Conservation (phyloP, 164 flowering plant genomes). For the Dillenia suffruticosa region DNA sequence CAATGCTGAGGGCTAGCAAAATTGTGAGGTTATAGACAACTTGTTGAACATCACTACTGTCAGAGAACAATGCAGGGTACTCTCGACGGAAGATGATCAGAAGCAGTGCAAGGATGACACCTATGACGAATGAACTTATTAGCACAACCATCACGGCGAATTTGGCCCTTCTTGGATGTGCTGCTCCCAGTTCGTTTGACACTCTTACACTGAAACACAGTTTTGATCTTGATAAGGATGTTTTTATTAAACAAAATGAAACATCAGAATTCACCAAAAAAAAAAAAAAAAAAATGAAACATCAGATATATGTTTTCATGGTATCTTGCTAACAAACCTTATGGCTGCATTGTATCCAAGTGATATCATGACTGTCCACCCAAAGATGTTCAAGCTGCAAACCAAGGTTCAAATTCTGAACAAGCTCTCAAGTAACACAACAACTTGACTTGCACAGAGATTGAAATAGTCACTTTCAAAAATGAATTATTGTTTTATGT, state of each 20-base stretch:
- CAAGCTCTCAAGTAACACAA: too few species aligned
- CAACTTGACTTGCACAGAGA: too few species aligned
- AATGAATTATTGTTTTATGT: too few species aligned
- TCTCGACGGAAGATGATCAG: constrained; percentile 18
- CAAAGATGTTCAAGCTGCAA: constrained; percentile 45
- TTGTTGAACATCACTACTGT: constrained; percentile 19
- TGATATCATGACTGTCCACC: constrained; percentile 41
- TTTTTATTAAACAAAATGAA: too few species aligned
- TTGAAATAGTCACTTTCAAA: too few species aligned
- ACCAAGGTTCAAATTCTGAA: background rate
- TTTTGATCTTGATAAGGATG: background rate
- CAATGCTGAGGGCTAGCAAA: constrained; percentile 36
- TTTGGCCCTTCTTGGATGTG: constrained; percentile 52
- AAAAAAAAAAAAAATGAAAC: background rate
- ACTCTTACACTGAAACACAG: constrained; percentile 50
- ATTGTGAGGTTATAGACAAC: constrained; percentile 41
- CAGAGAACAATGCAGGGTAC: constrained; percentile 40
- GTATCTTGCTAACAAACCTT: constrained; percentile 24
- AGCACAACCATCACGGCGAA: constrained; percentile 43
- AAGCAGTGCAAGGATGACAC: constrained; percentile 18
- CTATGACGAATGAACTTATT: constrained; percentile 27
- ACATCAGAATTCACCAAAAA: too few species aligned
- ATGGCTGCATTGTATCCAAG: constrained; percentile 45
- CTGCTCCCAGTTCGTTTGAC: constrained; percentile 65
- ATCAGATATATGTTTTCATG: too few species aligned